Base-by-base conservation (phyloP, 1,284 basidiomycete genomes). In the Fomitiporia mediterranea region DNA sequence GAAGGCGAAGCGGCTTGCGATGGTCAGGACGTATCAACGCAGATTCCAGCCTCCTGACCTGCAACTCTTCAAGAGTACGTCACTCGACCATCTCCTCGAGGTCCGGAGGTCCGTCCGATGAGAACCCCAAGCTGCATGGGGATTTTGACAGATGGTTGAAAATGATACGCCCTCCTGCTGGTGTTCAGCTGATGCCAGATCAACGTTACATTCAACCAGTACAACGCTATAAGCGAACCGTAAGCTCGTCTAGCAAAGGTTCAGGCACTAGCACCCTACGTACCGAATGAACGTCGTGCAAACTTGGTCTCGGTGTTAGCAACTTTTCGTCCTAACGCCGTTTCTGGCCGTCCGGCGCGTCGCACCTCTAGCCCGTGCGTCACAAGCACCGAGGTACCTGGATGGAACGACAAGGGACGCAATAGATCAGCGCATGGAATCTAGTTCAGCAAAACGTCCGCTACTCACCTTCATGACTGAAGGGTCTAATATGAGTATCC, bases 301-400 rank as follows among this genome's bases (percentile, higher is more conserved):
- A n/a, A 25, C 30, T 9, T n/a, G 25, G n/a, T 30, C 44, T 46
- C 44, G 44, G 44, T 46, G 44, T 46, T 46, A 30, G 44, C 44
- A 28, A 19, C 9, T 15, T 25, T 15, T 25, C 27, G 44, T 5
- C 7, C 13, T 46, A 46, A 46, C 25, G 44, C 44, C 27, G 28
- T 46, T n/a, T 46, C 44, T 25, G 25, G 3, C 3, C 44, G 44
- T 46, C 7, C 44, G 25, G 21, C 44, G 9, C 25, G 6, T 28
- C 44, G 27, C 25, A 27, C 28, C 43, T 25, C 43, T 9, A 27
- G 25, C 25, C 28, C 23, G 19, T 44, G 43, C n/a, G 5, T 11
- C 43, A 44, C 28, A 44, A 13, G 6, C 30, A 1, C 25, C 13
- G 23, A 25, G 11, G 44, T 46, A 9, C 44, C 44, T 46, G 44